phyloP scores from a whole-genome alignment of 2,329 filamentous ascomycete species.

The Colletotrichum camelliae region DNA sequence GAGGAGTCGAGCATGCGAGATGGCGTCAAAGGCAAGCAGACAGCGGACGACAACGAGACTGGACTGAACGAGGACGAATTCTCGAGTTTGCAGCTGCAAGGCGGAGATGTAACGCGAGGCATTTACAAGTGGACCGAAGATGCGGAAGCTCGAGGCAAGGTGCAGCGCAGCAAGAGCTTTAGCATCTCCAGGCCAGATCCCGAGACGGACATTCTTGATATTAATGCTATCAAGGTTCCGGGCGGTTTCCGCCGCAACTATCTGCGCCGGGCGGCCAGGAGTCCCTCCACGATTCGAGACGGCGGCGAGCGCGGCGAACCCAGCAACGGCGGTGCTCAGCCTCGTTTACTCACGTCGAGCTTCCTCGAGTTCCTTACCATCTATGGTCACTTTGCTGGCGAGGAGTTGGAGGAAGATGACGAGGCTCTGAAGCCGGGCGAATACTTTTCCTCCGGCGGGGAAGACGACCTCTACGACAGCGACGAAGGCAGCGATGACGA shows the following conservation, averaged over 20 bases:
- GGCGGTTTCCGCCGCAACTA: slow-evolving; percentile 94
- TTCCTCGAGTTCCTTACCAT: slow-evolving; percentile 96
- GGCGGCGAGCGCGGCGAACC: slow-evolving; percentile 42
- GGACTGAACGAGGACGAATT: slow-evolving; percentile 79
- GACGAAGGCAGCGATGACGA: slow-evolving; percentile 63
- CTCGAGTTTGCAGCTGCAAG: slow-evolving; percentile 90
- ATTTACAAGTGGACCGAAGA: slow-evolving; percentile 98
- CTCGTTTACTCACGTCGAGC: slow-evolving; percentile 82
- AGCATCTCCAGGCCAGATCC: slow-evolving; percentile 77
- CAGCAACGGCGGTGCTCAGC: slow-evolving; percentile 44
- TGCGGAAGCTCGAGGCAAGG: slow-evolving; percentile 71
- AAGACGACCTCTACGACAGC: slow-evolving; percentile 58
- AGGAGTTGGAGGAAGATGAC: slow-evolving; percentile 95
- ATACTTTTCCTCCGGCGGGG: slow-evolving; percentile 84
- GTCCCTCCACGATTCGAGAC: slow-evolving; percentile 52
- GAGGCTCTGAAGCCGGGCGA: slow-evolving; percentile 87
- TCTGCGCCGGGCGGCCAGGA: slow-evolving; percentile 75
- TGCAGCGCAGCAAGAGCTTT: slow-evolving; percentile 88
- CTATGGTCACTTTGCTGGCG: slow-evolving; percentile 97
- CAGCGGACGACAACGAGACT: slow-evolving; percentile 39
- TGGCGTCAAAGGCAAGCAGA: slow-evolving; percentile 59
- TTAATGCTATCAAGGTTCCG: slow-evolving; percentile 88
- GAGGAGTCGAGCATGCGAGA: slow-evolving; percentile 52
- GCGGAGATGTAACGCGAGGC: slow-evolving; percentile 90
- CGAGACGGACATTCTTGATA: slow-evolving; percentile 81